These are phyloP conservation scores for Helichrysum umbraculigerum DNA, from an alignment of 129 eudicot species.

Conservation along the genomic window DNA sequence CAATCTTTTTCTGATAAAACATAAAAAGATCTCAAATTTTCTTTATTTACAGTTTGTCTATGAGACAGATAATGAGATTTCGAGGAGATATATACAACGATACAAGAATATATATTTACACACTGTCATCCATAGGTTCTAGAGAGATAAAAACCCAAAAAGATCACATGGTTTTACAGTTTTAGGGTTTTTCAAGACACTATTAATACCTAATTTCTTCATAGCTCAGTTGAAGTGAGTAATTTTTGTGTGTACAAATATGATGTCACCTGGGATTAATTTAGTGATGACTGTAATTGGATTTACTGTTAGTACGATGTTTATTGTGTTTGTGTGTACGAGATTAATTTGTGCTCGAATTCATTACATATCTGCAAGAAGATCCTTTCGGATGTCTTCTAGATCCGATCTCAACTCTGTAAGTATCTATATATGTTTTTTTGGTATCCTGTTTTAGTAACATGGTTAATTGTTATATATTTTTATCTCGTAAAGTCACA, in stretches of 20 bases:
- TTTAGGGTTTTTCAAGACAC: not conserved
- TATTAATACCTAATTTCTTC: not conserved
- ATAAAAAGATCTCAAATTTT: not conserved
- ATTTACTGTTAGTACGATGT: conserved; percentile 76
- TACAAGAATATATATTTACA: conserved; percentile 26
- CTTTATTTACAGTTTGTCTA: conserved; percentile 20
- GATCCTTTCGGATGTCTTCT: conserved; percentile 62
- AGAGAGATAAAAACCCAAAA: conserved; percentile 26
- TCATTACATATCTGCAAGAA: conserved; percentile 59
- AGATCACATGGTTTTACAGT: conserved; percentile 16
- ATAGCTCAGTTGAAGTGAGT: not conserved
- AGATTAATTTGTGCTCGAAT: conserved; percentile 91
- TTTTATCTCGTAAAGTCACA: conserved; percentile 5
- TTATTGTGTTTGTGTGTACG: conserved; percentile 91
- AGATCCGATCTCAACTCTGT: conserved; percentile 84
- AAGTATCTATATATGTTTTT: conserved; percentile 35
- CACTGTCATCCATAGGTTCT: conserved; percentile 24
- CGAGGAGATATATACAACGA: conserved; percentile 29
- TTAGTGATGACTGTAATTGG: conserved; percentile 98
- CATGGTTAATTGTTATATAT: not conserved
- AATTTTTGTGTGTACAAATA: conserved; percentile 19
- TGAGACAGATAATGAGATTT: conserved; percentile 38
- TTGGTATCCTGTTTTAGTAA: not conserved
- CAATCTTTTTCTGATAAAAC: not conserved
- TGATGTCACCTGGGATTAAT: conserved; percentile 69